Evolutionary conservation across 2,329 filamentous ascomycete genomes (phyloP), one percentile per base, ranked within the genome.

Genomic region (Cladophialophora immunda): DNA sequence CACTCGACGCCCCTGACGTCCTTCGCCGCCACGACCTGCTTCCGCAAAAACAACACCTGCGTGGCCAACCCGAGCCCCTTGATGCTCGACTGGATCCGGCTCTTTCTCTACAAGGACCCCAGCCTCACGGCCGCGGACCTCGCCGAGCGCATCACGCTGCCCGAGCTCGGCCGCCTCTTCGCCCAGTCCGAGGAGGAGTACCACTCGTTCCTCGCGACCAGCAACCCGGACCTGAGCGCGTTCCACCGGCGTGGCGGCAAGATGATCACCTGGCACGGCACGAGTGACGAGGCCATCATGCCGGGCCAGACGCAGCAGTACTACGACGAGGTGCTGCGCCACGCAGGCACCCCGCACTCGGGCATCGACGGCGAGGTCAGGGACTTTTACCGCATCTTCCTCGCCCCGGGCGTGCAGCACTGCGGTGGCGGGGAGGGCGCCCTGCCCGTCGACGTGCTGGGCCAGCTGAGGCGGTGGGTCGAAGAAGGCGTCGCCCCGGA

Each of bases 71-170:
- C 56, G 9, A 54, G 27, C 17, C 9, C 30, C 13, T 17, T 55
- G n/a, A 7, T 57, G 25, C 11, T n/a, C 1, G 56, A 59, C 41
- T 65, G 77, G 88, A 0, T 83, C 58, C 81, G 1, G 68, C 76
- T 15, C 86, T 87, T 78, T 77, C 83, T 45, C 13, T 53, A 62
- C 45, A 62, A 62, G 30, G 32, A 65, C 77, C 3, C 71, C 77
- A 0, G 85, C 85, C 27, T 85, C 83, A 62, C 88, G 87, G 75
- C 75, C 88, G 4, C 88, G 75, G 85, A 85, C 58, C 85, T 87
- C 74, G 82, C 81, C 0, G 85, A 87, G 73, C 22, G 34, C 2
- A 53, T 61, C 58, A 61, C 41, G 13, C 36, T 32, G 6, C 6
- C 17, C 9, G 58, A 61, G 25, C 30, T 61, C 15, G 58, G 27